Conservation (phyloP, 192 early-diverging fungal genomes). For the Chytriomyces sp. region DNA sequence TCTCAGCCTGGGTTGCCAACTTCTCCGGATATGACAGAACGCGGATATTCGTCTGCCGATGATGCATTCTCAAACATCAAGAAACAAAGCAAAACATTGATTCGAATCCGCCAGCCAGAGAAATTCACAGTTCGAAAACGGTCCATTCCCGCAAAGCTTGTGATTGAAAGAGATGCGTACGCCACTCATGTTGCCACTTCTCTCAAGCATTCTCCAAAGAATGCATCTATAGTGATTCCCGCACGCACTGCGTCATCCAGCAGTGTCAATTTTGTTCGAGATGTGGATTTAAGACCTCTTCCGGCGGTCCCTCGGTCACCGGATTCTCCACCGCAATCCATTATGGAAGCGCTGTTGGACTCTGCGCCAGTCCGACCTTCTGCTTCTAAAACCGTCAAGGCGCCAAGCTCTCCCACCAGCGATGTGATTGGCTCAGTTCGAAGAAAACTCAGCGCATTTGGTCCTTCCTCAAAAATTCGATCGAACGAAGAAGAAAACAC, state of each 20-base stretch:
- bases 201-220: neutral
- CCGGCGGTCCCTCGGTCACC: too few species aligned
- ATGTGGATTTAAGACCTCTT: neutral
- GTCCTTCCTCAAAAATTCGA: neutral
- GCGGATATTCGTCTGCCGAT: constrained; percentile 26
- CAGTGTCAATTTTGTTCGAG: neutral
- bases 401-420: too few species aligned
- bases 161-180: too few species aligned
- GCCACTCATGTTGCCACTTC: neutral
- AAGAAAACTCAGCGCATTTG: neutral
- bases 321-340: too few species aligned
- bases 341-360: too few species aligned
- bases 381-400: too few species aligned
- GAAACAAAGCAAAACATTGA: constrained; percentile 1
- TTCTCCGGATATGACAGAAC: neutral
- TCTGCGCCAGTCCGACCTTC: too few species aligned
- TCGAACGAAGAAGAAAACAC: too few species aligned
- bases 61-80: constrained; percentile 21
- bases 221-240: neutral
- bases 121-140: neutral
- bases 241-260: constrained; percentile 1
- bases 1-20: neutral
- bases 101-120: neutral
- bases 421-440: neutral
- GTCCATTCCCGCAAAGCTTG: too few species aligned